Conservation (phyloP, 768 basidiomycete species). For the Pholiota molesta region DNA sequence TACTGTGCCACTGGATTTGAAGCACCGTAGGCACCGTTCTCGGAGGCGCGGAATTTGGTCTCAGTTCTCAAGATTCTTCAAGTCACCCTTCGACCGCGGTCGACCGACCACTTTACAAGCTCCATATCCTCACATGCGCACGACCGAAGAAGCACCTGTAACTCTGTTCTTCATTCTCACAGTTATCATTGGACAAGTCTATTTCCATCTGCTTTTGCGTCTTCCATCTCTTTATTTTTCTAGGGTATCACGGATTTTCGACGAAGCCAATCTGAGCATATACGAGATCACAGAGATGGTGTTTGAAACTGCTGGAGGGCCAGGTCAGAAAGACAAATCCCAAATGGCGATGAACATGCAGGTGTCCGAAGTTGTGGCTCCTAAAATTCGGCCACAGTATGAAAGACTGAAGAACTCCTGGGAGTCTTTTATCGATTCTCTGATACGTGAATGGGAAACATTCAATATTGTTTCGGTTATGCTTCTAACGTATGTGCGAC, state of each 20-base stretch:
- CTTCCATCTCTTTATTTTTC: constrained; percentile 69
- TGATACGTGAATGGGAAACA: constrained; percentile 39
- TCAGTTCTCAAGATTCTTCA: background rate
- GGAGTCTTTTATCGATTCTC: constrained; percentile 32
- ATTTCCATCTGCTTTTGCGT: constrained; percentile 47
- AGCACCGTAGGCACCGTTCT: background rate
- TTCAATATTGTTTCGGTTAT: constrained; percentile 37
- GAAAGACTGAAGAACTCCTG: constrained; percentile 29
- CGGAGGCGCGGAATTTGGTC: background rate
- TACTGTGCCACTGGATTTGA: background rate
- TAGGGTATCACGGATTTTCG: constrained; percentile 63
- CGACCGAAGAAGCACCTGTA: background rate
- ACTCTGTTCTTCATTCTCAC: background rate
- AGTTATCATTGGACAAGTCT: constrained; percentile 17
- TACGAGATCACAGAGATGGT: constrained; percentile 51
- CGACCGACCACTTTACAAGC: background rate
- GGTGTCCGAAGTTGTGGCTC: constrained; percentile 7
- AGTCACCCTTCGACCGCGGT: background rate
- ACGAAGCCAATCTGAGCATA: constrained; percentile 64
- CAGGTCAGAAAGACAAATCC: background rate
- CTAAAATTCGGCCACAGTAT: constrained; percentile 16
- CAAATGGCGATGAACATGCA: background rate
- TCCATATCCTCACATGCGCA: background rate
- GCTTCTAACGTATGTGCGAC: constrained; percentile 29
- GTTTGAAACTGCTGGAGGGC: constrained; percentile 22